These are phyloP conservation scores for Euphrasia arctica DNA, from an alignment of 305 asterid genomes.

Conservation along the genomic window DNA sequence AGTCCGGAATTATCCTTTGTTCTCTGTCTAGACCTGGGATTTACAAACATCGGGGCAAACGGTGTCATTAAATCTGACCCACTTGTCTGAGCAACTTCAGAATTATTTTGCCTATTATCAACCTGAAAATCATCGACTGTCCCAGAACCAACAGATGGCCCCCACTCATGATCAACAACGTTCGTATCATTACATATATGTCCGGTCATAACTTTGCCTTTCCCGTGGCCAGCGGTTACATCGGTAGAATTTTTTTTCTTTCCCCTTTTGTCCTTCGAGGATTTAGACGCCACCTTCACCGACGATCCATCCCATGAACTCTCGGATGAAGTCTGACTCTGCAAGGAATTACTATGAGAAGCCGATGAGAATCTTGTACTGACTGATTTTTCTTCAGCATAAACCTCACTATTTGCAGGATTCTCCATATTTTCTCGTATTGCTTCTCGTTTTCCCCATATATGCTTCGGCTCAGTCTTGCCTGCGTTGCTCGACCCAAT, in stretches of 20 bases:
- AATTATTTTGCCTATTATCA: conserved; percentile 38
- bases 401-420: conserved; percentile 41
- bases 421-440: conserved; percentile 49
- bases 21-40: conserved; percentile 61
- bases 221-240: conserved; percentile 41
- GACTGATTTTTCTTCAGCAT: conserved; percentile 54
- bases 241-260: conserved; percentile 45
- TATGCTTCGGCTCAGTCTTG: conserved; percentile 47
- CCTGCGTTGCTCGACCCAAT: conserved; percentile 38
- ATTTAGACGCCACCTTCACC: conserved; percentile 44
- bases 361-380: conserved; percentile 67
- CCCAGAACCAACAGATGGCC: conserved; percentile 24
- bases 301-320: conserved; percentile 85
- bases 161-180: conserved; percentile 69
- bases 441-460: conserved; percentile 51
- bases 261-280: conserved; percentile 62
- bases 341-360: conserved; percentile 59
- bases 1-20: conserved; percentile 57
- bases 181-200: conserved; percentile 39
- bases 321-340: conserved; percentile 84
- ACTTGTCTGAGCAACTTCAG: conserved; percentile 64
- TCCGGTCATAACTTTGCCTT: conserved; percentile 56
- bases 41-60: conserved; percentile 59
- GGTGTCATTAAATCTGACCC: conserved; percentile 64
- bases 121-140: neutral